A percentile compares a stretch with the other conserved stretches of the same genome.
These are phyloP conservation scores for Pezicula carpinea DNA, from an alignment of 2,329 filamentous ascomycete genomes.

Conservation along the genomic window DNA sequence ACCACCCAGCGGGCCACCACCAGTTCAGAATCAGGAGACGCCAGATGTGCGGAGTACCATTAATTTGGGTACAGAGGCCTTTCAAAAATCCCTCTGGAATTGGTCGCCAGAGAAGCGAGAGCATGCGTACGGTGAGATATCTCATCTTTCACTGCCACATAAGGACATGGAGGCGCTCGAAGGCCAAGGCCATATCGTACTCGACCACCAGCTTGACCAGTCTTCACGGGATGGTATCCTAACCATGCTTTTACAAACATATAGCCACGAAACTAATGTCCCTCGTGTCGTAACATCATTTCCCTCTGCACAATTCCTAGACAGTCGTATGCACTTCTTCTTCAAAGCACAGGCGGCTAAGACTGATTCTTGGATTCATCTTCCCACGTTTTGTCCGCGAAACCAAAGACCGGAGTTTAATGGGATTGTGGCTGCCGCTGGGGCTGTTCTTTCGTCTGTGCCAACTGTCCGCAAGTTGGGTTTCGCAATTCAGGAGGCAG, in stretches of 20 bases:
- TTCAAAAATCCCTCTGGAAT: constrained; percentile 11
- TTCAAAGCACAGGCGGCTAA: constrained; percentile 5
- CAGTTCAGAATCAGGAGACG: background rate
- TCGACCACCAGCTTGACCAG: constrained; percentile 7
- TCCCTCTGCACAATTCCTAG: constrained; percentile 15
- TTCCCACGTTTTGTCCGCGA: constrained; percentile 9
- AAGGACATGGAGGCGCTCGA: constrained; percentile 7
- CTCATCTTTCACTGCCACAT: constrained; percentile 4
- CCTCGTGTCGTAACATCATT: constrained; percentile 12
- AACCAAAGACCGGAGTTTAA: constrained; percentile 9
- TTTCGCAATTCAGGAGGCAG: constrained; percentile 20
- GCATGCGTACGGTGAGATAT: constrained; percentile 5
- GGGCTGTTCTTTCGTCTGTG: constrained; percentile 9
- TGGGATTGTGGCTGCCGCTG: constrained; percentile 11
- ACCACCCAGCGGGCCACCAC: no score
- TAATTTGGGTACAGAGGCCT: constrained; percentile 9
- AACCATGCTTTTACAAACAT: constrained; percentile 14
- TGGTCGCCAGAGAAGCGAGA: constrained; percentile 10
- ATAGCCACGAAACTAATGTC: background rate
- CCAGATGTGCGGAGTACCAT: constrained; percentile 3
- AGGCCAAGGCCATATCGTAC: background rate
- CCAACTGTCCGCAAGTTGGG: constrained; percentile 17
- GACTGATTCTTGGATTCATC: constrained; percentile 17
- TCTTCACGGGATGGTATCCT: constrained; percentile 15
- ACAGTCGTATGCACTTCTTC: constrained; percentile 16